Conservation (phyloP, 805 yeast genomes). For the Metschnikowia continentalis region DNA sequence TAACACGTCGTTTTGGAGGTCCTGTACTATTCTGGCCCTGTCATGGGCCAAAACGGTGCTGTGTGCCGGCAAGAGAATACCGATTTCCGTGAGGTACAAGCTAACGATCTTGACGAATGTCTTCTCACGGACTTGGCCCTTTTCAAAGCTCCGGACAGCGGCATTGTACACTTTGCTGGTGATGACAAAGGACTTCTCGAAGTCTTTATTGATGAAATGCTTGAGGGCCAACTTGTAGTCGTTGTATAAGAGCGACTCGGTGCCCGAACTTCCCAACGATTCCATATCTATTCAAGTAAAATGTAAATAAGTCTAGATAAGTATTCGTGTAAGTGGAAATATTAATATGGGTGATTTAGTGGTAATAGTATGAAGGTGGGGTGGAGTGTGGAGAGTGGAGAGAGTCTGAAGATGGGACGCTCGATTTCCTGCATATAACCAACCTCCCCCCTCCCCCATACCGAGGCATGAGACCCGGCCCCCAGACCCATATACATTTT, state of each 20-base stretch:
- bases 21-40: conserved; percentile 9
- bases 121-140: conserved; percentile 24
- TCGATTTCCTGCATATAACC: not conserved
- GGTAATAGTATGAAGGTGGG: too few relatives aligned
- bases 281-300: not conserved
- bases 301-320: too few relatives aligned
- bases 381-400: too few relatives aligned
- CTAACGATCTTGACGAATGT: conserved; percentile 32
- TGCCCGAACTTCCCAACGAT: conserved; percentile 5
- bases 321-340: not conserved
- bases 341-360: not conserved
- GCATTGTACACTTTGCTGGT: conserved; percentile 21
- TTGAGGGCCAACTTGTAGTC: conserved; percentile 35
- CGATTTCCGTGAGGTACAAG: conserved; percentile 35
- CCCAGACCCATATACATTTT: too few relatives aligned
- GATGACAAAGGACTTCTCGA: conserved; percentile 29
- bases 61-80: conserved; percentile 18
- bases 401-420: not conserved
- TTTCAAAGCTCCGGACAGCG: conserved; percentile 19
- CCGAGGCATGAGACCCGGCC: not conserved
- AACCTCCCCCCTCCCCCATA: not conserved
- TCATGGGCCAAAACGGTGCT: conserved; percentile 6
- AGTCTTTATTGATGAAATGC: conserved; percentile 36
- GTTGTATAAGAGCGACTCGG: conserved; percentile 9
- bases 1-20: conserved; percentile 18